Evolutionary conservation across 2,329 filamentous ascomycete species (phyloP).

Genomic region (Dothistroma pini): DNA sequence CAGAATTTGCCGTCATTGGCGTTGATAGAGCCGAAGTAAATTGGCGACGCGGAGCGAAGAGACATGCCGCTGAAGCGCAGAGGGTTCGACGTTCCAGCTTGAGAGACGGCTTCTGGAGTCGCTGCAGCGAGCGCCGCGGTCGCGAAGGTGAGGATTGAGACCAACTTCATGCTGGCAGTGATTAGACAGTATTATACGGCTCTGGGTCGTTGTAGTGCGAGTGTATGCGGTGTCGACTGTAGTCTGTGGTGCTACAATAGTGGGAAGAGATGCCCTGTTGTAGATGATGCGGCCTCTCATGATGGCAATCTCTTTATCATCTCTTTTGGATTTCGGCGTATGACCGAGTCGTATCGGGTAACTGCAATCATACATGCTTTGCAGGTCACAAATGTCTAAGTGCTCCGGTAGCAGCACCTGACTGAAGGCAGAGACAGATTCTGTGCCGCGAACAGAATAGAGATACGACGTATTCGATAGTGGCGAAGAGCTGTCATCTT

Average conservation of each 20-base stretch:
- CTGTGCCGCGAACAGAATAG: neutral
- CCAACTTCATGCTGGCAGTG: neutral
- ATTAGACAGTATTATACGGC: neutral
- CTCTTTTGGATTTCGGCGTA: neutral
- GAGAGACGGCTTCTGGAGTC: neutral
- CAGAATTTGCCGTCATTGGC: slow-evolving; percentile 23
- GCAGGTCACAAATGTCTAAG: neutral
- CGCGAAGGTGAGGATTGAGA: neutral
- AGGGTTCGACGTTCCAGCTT: neutral
- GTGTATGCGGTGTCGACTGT: neutral
- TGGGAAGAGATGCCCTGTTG: neutral
- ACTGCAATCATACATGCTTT: neutral
- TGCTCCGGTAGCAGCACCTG: neutral
- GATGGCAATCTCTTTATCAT: neutral
- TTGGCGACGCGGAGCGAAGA: slow-evolving; percentile 24
- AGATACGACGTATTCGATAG: neutral
- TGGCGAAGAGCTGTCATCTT: neutral
- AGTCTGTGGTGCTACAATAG: neutral
- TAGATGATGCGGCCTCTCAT: neutral
- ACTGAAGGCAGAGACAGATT: neutral
- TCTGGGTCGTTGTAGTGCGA: neutral
- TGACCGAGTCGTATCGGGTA: neutral
- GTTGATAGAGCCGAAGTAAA: slow-evolving; percentile 27
- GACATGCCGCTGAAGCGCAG: neutral
- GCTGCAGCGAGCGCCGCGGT: neutral